Percentiles rank a stretch among this genome's conserved stretches.
phyloP scores from a whole-genome alignment of 495 filamentous ascomycete genomes.

The Staphylotrichum tortipilum region DNA sequence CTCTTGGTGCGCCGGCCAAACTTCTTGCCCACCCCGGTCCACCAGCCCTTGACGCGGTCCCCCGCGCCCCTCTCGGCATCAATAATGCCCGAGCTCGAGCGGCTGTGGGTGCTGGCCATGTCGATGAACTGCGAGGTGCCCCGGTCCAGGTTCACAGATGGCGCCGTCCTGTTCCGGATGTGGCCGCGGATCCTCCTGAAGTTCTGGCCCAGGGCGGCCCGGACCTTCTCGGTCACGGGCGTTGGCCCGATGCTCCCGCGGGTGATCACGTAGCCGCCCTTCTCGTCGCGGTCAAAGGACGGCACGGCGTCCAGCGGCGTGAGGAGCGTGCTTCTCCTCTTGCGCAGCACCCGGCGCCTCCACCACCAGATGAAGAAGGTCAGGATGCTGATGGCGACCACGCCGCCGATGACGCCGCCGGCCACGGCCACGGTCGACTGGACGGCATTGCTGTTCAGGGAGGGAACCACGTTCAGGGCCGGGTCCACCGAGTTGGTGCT shows the following conservation, averaged over 20 bases:
- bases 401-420: slow-evolving; percentile 42
- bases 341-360: slow-evolving; percentile 31
- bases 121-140: slow-evolving; percentile 46
- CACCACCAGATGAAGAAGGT: slow-evolving; percentile 43
- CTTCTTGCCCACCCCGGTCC: slow-evolving; percentile 30
- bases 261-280: slow-evolving; percentile 34
- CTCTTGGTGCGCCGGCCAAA: slow-evolving; percentile 26
- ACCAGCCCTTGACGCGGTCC: slow-evolving; percentile 34
- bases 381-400: slow-evolving; percentile 36
- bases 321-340: slow-evolving; percentile 35
- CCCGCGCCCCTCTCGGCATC: slow-evolving; percentile 19
- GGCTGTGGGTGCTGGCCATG: slow-evolving; percentile 27
- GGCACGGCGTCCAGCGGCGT: slow-evolving; percentile 34
- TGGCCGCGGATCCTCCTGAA: slow-evolving; percentile 29
- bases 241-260: slow-evolving; percentile 36
- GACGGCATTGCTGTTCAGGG: slow-evolving; percentile 18
- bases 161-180: slow-evolving; percentile 29
- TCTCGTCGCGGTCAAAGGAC: slow-evolving; percentile 22
- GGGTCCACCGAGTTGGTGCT: slow-evolving; percentile 13
- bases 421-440: slow-evolving; percentile 37
- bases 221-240: slow-evolving; percentile 29
- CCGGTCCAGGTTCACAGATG: slow-evolving; percentile 41
- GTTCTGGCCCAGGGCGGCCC: slow-evolving; percentile 29
- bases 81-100: slow-evolving; percentile 23
- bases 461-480: slow-evolving; percentile 8